Percentiles rank a stretch among this genome's conserved stretches.
These are phyloP conservation scores for Leccinum subrobustum DNA, from an alignment of 1,284 basidiomycete genomes.

Conservation along the genomic window DNA sequence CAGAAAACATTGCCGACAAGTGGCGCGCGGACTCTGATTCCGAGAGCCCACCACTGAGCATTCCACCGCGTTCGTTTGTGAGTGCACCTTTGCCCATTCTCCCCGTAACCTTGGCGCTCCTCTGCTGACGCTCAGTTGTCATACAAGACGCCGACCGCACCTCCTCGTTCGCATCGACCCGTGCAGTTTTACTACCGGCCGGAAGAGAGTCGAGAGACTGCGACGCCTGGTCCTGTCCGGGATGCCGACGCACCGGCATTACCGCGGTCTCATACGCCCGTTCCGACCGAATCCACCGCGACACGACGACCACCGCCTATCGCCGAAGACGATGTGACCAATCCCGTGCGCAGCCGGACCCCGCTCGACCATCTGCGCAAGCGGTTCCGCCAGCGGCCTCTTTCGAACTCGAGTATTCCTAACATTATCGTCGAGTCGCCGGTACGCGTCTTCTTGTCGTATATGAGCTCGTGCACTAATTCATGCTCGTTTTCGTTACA, in stretches of 20 bases:
- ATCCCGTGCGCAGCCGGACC: constrained; percentile 6
- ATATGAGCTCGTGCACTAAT: not conserved
- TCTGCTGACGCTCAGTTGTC: constrained; percentile 8
- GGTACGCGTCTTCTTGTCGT: constrained; percentile 15
- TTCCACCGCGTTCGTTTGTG: constrained; percentile 22
- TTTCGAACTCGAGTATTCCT: constrained; percentile 31
- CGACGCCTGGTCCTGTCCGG: constrained; percentile 18
- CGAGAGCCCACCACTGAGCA: constrained; percentile 10
- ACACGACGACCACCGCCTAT: not conserved
- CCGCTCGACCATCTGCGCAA: constrained; percentile 27
- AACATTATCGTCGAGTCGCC: constrained; percentile 38
- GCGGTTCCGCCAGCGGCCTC: constrained; percentile 29
- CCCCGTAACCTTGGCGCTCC: not conserved
- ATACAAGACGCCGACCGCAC: constrained; percentile 18
- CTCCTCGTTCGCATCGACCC: constrained; percentile 14
- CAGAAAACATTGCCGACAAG: constrained; percentile 28
- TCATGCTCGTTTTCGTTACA: not conserved
- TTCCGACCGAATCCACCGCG: constrained; percentile 8
- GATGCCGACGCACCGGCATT: constrained; percentile 9
- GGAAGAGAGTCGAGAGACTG: constrained; percentile 14
- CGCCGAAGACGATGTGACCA: constrained; percentile 4
- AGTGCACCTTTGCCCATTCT: constrained; percentile 10
- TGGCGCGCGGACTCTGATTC: constrained; percentile 31
- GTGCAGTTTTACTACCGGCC: constrained; percentile 20
- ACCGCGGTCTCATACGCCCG: constrained; percentile 16